Evolutionary conservation across 371 early-diverging fungal species (phyloP).

Genomic region (Vairimorpha apis): DNA sequence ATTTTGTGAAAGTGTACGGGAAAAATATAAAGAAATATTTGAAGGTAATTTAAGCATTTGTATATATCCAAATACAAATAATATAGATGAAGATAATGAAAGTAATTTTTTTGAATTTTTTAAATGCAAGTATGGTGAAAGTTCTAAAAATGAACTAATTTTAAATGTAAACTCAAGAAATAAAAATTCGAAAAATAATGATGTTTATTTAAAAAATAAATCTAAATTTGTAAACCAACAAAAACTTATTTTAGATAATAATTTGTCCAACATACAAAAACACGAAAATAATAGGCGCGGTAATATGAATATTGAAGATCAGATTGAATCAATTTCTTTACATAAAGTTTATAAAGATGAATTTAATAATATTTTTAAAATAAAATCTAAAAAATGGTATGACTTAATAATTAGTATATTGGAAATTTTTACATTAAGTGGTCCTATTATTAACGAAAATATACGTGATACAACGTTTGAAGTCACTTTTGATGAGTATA

Average conservation of each 20-base stretch:
- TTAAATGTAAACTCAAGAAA: no score
- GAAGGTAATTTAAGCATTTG: constrained; percentile 9
- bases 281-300: no score
- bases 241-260: not conserved
- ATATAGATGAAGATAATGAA: not conserved
- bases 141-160: no score
- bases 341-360: not conserved
- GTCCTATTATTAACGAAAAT: constrained; percentile 47
- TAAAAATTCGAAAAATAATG: no score
- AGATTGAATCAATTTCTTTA: no score
- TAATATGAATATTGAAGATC: no score
- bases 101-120: not conserved
- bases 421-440: constrained; percentile 33
- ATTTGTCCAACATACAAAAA: no score
- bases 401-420: constrained; percentile 37
- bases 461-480: constrained; percentile 31
- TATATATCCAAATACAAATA: constrained; percentile 1
- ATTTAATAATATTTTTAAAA: constrained; percentile 31
- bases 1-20: constrained; percentile 43
- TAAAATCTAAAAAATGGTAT: not conserved
- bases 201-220: no score
- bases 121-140: not conserved
- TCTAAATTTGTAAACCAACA: not conserved
- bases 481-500: not conserved
- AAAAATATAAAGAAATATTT: not conserved